Evolutionary conservation across 257 asterid genomes (phyloP), one percentile per base, ranked within the genome.

Genomic region (Solanum lignicaule): DNA sequence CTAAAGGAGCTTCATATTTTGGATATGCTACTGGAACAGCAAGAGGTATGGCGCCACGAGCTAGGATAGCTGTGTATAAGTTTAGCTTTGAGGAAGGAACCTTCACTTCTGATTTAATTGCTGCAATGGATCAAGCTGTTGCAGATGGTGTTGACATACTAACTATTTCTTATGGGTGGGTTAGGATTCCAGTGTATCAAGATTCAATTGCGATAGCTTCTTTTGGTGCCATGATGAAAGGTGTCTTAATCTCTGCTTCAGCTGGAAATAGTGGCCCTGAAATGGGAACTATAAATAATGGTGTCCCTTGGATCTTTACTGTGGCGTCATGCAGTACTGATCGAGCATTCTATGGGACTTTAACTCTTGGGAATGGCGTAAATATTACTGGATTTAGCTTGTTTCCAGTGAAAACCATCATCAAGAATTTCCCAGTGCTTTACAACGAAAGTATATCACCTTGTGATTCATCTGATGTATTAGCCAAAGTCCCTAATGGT

Each of bases 61-160:
- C 88, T 38, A 72, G 83, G 39, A 35, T 88, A 16, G 88, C 83
- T 4, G 73, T 88, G 32, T 88, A 88, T 85, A 83, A 88, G 76
- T 86, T 88, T 38, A 38, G 65, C 46, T 88, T 86, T 86, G 65
- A 41, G 15, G 87, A 83, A 58, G 90, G 90, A 27, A 62, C 58
- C 58, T 83, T 39, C 25, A 43, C 91, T 86, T 83, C 91, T 23
- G 91, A 89, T 69, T 55, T 89, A 36, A 29, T 86, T 74, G 89
- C 87, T 33, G 91, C 87, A 29, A 86, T 89, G 72, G 91, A 89
- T 31, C 88, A 87, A 72, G 91, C 89, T 48, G 79, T 89, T 69
- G 83, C 87, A 39, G 90, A 88, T 84, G 85, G 85, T 29, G 85
- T 81, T 18, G 85, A 81, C 68, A 81, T 81, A 29, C 18, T 81